phyloP scores from a whole-genome alignment of 1,284 basidiomycete species.

The Fomitopsis schrenkii region DNA sequence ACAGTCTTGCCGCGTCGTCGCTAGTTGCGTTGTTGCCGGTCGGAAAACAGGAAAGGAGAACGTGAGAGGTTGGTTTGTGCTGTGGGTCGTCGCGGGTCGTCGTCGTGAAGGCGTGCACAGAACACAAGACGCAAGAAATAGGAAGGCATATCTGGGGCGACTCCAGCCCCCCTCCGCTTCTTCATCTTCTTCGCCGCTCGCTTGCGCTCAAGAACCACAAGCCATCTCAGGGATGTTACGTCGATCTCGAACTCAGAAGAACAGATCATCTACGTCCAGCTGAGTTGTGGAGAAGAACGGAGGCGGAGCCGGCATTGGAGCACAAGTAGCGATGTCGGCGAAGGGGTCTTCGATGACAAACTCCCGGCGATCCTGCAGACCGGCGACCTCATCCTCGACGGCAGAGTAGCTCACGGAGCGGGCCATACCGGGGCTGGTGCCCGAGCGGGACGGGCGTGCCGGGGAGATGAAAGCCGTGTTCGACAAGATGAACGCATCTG shows the following conservation, averaged over 20 bases:
- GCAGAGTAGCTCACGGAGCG: constrained; percentile 24
- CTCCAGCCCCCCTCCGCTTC: constrained; percentile 1
- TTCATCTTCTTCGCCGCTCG: not conserved
- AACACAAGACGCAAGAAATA: constrained; percentile 3
- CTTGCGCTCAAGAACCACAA: not conserved
- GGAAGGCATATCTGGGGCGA: constrained; percentile 2
- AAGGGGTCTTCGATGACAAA: constrained; percentile 10
- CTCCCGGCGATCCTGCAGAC: constrained; percentile 6
- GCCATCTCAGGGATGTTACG: not conserved
- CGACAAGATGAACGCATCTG: constrained; percentile 6
- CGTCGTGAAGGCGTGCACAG: not conserved
- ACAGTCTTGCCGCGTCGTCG: constrained; percentile 1
- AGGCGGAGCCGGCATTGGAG: constrained; percentile 12
- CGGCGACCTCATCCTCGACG: constrained; percentile 22
- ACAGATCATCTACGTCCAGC: constrained; percentile 23
- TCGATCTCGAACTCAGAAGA: constrained; percentile 14
- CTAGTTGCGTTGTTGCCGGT: constrained; percentile 1
- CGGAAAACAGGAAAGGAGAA: not conserved
- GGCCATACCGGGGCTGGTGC: constrained; percentile 4
- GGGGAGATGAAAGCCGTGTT: constrained; percentile 6
- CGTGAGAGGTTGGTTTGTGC: not conserved
- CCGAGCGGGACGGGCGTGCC: constrained; percentile 6
- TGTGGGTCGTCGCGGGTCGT: not conserved
- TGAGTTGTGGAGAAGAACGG: constrained; percentile 22
- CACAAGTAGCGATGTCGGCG: constrained; percentile 13